These are phyloP conservation scores for Metschnikowia koreensis DNA, from an alignment of 805 yeast genomes.

Conservation along the genomic window DNA sequence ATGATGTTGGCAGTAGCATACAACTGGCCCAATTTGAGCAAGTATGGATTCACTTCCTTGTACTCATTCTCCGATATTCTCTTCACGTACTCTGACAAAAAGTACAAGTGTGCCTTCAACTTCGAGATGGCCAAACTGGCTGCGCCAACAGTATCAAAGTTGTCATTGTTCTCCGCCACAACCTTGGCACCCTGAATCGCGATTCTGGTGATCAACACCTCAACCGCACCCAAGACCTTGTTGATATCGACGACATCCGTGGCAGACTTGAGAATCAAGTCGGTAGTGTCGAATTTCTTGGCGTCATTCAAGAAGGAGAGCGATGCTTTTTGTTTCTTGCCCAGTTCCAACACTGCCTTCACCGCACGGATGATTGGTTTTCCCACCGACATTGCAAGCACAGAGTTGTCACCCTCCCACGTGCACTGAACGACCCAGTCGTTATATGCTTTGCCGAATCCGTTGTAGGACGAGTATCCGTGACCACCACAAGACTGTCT, in stretches of 20 bases:
- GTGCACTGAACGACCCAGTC: constrained; percentile 26
- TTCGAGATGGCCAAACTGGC: constrained; percentile 19
- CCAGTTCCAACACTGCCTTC: constrained; percentile 14
- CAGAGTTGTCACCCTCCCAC: constrained; percentile 25
- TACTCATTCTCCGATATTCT: constrained; percentile 12
- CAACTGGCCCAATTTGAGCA: constrained; percentile 19
- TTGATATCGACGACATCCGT: constrained; percentile 14
- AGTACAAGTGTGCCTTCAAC: constrained; percentile 23
- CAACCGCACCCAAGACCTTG: constrained; percentile 18
- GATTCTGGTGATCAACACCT: constrained; percentile 20
- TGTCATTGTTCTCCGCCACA: constrained; percentile 17
- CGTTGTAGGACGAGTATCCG: constrained; percentile 22
- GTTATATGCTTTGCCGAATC: constrained; percentile 20
- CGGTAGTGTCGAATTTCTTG: constrained; percentile 15
- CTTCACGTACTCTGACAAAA: constrained; percentile 15
- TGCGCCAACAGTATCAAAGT: constrained; percentile 21
- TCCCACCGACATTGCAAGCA: constrained; percentile 23
- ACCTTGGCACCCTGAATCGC: constrained; percentile 19
- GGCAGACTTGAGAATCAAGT: constrained; percentile 10
- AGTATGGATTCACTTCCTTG: constrained; percentile 16
- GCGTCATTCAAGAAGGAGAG: constrained; percentile 20
- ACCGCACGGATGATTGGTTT: constrained; percentile 21
- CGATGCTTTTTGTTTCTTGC: constrained; percentile 17
- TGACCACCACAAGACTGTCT: constrained; percentile 24
- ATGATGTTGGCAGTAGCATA: constrained; percentile 19